Evolutionary conservation across 2,329 filamentous ascomycete species (phyloP).

Genomic region (Colletotrichum sp.): DNA sequence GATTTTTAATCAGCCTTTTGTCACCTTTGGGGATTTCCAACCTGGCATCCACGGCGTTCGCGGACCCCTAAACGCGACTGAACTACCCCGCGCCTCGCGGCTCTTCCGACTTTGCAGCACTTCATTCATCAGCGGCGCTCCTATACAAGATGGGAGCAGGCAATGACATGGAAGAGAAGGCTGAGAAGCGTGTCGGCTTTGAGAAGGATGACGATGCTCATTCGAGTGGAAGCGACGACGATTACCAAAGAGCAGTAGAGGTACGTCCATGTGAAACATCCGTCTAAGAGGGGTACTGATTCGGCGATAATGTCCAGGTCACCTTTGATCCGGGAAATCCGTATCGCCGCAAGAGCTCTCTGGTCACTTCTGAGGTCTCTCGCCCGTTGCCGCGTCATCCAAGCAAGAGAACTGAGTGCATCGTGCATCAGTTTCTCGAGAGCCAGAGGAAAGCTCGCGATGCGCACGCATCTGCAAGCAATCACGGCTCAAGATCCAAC

Average conservation of each 20-base stretch:
- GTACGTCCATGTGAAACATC: constrained; percentile 34
- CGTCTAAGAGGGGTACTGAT: not conserved
- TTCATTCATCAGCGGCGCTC: not conserved
- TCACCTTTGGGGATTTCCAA: not conserved
- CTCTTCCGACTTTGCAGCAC: not conserved
- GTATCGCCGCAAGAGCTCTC: constrained; percentile 70
- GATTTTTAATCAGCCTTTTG: not conserved
- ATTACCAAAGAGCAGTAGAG: constrained; percentile 53
- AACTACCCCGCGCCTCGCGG: constrained; percentile 11
- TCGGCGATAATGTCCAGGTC: constrained; percentile 46
- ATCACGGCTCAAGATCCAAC: constrained; percentile 25
- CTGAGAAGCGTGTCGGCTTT: constrained; percentile 29
- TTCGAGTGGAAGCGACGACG: constrained; percentile 56
- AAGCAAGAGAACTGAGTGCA: constrained; percentile 58
- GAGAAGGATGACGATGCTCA: constrained; percentile 40
- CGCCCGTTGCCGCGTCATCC: constrained; percentile 38
- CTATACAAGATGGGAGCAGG: not conserved
- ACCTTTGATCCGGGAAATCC: constrained; percentile 65
- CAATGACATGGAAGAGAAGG: constrained; percentile 8
- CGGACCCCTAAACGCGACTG: not conserved
- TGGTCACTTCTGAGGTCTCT: constrained; percentile 56
- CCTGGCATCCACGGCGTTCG: not conserved
- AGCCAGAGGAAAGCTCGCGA: constrained; percentile 49
- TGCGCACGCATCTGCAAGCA: constrained; percentile 24
- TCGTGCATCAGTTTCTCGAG: constrained; percentile 70